phyloP scores from a whole-genome alignment of 371 early-diverging fungal genomes.

The Lichtheimia hyalospora region DNA sequence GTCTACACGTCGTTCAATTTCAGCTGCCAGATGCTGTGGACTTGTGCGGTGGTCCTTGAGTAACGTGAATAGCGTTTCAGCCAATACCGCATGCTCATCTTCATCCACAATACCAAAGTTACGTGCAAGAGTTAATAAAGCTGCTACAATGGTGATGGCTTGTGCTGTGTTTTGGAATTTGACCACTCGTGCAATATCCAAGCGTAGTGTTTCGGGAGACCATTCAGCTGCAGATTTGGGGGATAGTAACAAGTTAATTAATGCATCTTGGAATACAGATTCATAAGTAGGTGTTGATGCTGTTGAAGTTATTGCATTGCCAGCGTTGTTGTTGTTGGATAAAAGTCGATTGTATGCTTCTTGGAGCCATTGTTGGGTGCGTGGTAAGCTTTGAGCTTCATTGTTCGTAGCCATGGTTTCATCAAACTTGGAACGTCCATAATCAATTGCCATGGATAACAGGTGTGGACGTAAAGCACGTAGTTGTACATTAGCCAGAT shows the following conservation, averaged over 20 bases:
- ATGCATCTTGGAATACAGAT: too few species aligned
- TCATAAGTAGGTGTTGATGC: too few species aligned
- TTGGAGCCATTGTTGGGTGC: constrained; percentile 60
- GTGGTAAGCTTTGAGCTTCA: constrained; percentile 25
- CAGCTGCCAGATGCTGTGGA: constrained; percentile 48
- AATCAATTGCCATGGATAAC: constrained; percentile 62
- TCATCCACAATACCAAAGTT: constrained; percentile 38
- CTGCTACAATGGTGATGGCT: constrained; percentile 62
- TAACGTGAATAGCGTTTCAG: constrained; percentile 49
- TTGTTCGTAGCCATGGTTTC: constrained; percentile 31
- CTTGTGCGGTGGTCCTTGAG: constrained; percentile 47
- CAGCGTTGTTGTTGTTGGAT: neutral
- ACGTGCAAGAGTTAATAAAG: constrained; percentile 67
- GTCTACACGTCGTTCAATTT: constrained; percentile 18
- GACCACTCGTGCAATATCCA: constrained; percentile 62
- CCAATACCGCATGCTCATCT: constrained; percentile 27
- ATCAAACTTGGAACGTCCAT: constrained; percentile 67
- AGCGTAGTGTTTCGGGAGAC: constrained; percentile 62
- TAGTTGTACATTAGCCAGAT: constrained; percentile 68
- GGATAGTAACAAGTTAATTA: too few species aligned
- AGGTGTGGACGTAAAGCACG: constrained; percentile 62
- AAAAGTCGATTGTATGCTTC: constrained; percentile 30
- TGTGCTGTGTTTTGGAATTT: constrained; percentile 68
- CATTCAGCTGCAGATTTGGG: too few species aligned
- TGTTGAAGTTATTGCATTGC: too few species aligned